Conservation (phyloP, 805 yeast genomes). For the Yarrowia porcina region DNA sequence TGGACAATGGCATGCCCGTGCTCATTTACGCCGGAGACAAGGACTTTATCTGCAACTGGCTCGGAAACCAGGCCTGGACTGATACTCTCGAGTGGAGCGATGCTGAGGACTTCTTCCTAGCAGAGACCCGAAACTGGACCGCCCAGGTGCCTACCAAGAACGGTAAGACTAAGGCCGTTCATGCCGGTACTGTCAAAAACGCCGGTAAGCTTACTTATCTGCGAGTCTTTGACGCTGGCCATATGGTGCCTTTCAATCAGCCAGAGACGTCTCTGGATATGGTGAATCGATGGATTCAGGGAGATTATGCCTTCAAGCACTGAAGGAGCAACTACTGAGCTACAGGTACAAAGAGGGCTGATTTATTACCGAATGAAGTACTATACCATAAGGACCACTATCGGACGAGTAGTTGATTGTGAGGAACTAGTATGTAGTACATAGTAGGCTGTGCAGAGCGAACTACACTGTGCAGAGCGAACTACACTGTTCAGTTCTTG, state of each 20-base stretch:
- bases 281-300: constrained; percentile 81
- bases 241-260: constrained; percentile 95
- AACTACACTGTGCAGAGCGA: too few relatives aligned
- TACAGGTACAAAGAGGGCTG: too few relatives aligned
- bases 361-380: too few relatives aligned
- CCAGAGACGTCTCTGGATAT: constrained; percentile 74
- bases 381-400: too few relatives aligned
- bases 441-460: too few relatives aligned
- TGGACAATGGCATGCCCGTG: constrained; percentile 74
- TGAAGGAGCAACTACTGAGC: too few relatives aligned
- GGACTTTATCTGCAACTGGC: constrained; percentile 95
- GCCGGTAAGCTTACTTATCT: constrained; percentile 72
- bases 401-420: too few relatives aligned
- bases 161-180: constrained; percentile 26
- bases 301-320: neutral
- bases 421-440: too few relatives aligned
- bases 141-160: constrained; percentile 37
- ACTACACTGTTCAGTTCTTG: too few relatives aligned
- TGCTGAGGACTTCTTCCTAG: constrained; percentile 50
- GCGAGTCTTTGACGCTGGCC: constrained; percentile 87
- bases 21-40: constrained; percentile 93
- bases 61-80: constrained; percentile 89
- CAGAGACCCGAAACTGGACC: constrained; percentile 39
- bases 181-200: constrained; percentile 74
- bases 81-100: constrained; percentile 67